Conservation (phyloP, 176 grass and related monocot genomes). For the Triticum timopheevii region DNA sequence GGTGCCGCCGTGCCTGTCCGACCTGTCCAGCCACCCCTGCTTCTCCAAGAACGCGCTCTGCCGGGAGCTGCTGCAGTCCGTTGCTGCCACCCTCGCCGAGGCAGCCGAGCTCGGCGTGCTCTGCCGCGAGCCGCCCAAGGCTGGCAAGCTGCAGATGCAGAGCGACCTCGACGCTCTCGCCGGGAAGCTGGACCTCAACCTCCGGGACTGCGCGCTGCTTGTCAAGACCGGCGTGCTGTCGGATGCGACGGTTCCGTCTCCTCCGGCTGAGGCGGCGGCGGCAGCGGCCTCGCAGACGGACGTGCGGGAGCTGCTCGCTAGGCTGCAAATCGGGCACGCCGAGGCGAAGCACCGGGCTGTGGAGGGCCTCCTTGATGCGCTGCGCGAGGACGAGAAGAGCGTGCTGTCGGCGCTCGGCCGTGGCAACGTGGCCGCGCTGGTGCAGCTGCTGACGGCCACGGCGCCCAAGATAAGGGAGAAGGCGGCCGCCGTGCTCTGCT, state of each 20-base stretch:
- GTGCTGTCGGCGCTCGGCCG: conserved; percentile 71
- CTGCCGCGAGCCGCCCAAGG: conserved; percentile 34
- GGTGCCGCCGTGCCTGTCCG: conserved; percentile 69
- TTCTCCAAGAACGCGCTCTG: conserved; percentile 92
- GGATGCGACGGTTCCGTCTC: conserved; percentile 42
- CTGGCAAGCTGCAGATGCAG: conserved; percentile 90
- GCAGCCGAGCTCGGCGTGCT: conserved; percentile 49
- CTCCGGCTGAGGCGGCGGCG: conserved; percentile 6
- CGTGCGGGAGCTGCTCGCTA: conserved; percentile 77
- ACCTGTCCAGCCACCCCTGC: conserved; percentile 87
- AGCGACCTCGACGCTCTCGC: conserved; percentile 88
- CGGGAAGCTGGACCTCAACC: conserved; percentile 86
- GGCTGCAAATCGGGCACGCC: conserved; percentile 88
- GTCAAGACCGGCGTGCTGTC: conserved; percentile 89
- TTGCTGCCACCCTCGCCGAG: conserved; percentile 59
- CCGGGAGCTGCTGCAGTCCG: conserved; percentile 73
- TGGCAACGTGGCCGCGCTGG: conserved; percentile 77
- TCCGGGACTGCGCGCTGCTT: conserved; percentile 80
- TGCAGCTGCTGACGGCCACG: conserved; percentile 79
- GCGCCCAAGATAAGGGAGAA: conserved; percentile 86
- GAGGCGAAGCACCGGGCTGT: conserved; percentile 84
- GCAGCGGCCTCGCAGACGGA: conserved; percentile 30
- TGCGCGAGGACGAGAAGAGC: conserved; percentile 84
- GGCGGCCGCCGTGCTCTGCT: conserved; percentile 62
- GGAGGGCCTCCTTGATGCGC: conserved; percentile 71